Percentiles rank a stretch among this genome's conserved stretches.
Evolutionary conservation across 1,139 yeast species (phyloP).

Genomic region (Debaryomyces subglobosus): DNA sequence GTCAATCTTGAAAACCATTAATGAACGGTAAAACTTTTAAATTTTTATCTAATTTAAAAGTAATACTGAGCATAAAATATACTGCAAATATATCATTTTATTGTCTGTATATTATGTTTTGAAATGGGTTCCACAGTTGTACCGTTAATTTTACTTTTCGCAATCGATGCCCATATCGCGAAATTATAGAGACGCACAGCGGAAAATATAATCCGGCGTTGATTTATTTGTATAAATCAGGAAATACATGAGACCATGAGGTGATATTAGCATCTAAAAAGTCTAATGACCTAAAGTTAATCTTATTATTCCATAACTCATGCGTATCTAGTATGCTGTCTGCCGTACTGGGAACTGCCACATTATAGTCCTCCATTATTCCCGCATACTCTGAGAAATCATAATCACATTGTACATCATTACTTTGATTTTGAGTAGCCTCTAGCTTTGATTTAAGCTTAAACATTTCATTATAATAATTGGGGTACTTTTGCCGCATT

Average conservation of each 20-base stretch:
- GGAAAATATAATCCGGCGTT: slow-evolving; percentile 1
- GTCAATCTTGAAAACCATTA: slow-evolving; percentile 9
- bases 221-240: slow-evolving; percentile 1
- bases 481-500: slow-evolving; percentile 5
- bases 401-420: background rate
- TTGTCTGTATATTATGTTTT: background rate
- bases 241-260: slow-evolving; percentile 7
- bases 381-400: background rate
- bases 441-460: background rate
- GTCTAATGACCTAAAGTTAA: slow-evolving; percentile 3
- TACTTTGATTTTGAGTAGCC: background rate
- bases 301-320: slow-evolving; percentile 2
- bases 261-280: slow-evolving; percentile 3
- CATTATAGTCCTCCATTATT: slow-evolving; percentile 5
- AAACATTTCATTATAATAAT: slow-evolving; percentile 4
- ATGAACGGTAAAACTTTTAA: background rate
- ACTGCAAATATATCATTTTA: too few relatives aligned
- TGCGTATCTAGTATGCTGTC: slow-evolving; percentile 5
- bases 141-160: background rate
- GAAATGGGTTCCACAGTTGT: background rate
- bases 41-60: too few relatives aligned
- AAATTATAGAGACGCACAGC: background rate
- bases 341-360: slow-evolving; percentile 5
- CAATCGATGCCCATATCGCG: background rate
- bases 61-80: too few relatives aligned